phyloP scores from a whole-genome alignment of 106 monocot genomes.

The Platanthera guangdongensis region DNA sequence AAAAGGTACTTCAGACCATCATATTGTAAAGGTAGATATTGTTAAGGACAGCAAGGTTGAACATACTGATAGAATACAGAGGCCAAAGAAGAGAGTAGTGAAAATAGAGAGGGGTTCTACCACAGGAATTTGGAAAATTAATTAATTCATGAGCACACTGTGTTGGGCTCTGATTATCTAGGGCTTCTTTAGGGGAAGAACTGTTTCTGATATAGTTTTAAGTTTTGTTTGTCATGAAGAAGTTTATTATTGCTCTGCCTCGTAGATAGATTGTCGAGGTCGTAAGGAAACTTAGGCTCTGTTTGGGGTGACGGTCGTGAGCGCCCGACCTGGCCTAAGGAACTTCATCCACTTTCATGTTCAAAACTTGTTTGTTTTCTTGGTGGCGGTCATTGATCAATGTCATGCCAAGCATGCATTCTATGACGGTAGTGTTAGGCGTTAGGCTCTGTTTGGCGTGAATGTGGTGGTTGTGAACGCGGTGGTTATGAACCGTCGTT shows the following conservation, averaged over 20 bases:
- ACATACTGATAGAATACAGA: not conserved
- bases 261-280: no score
- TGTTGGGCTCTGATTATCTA: no score
- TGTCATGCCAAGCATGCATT: no score
- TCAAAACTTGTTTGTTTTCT: no score
- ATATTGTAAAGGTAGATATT: slow-evolving; percentile 63
- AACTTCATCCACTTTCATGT: not conserved
- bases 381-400: no score
- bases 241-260: no score
- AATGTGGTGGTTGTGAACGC: no score
- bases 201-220: not conserved
- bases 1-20: slow-evolving; percentile 75
- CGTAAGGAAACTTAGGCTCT: not conserved
- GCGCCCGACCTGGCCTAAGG: not conserved
- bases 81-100: slow-evolving; percentile 20
- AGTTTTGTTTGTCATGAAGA: not conserved
- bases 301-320: not conserved
- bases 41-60: slow-evolving; percentile 6
- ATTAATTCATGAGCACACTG: not conserved
- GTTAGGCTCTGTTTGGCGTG: no score
- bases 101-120: slow-evolving; percentile 26
- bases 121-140: slow-evolving; percentile 39
- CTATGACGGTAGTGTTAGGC: no score
- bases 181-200: not conserved
- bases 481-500: no score